Conservation (phyloP, 2,329 filamentous ascomycete species). For the Fonsecaea multimorphosa region DNA sequence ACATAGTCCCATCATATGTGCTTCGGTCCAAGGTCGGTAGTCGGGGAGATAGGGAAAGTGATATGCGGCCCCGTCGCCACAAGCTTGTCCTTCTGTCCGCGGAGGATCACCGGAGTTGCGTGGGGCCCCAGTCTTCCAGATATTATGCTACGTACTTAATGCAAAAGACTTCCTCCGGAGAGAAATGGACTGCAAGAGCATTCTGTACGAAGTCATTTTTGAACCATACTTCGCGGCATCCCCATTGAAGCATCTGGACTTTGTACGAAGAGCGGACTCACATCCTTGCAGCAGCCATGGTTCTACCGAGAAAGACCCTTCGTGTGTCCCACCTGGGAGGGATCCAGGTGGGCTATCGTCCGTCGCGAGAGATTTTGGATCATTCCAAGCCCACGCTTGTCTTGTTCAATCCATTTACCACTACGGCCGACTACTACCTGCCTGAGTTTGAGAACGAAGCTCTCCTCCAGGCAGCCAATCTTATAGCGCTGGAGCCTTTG, state of each 20-base stretch:
- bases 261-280: neutral
- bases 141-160: slow-evolving; percentile 1
- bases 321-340: slow-evolving; percentile 19
- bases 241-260: neutral
- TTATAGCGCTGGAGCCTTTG: slow-evolving; percentile 60
- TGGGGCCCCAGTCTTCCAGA: neutral
- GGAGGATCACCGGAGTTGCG: neutral
- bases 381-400: slow-evolving; percentile 57
- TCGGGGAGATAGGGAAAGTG: slow-evolving; percentile 18
- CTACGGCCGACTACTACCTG: slow-evolving; percentile 52
- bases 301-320: slow-evolving; percentile 12
- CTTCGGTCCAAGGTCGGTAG: slow-evolving; percentile 11
- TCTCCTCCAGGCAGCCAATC: slow-evolving; percentile 51
- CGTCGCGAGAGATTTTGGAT: slow-evolving; percentile 1
- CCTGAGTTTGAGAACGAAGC: slow-evolving; percentile 47
- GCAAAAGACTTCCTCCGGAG: neutral
- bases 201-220: neutral
- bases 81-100: neutral
- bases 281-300: slow-evolving; percentile 5
- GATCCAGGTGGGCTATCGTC: slow-evolving; percentile 18
- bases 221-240: neutral
- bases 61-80: neutral
- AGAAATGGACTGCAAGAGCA: neutral
- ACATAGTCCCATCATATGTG: neutral
- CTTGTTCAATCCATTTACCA: slow-evolving; percentile 60